phyloP scores from a whole-genome alignment of 495 filamentous ascomycete genomes.

The Daldinia vernicosa region DNA sequence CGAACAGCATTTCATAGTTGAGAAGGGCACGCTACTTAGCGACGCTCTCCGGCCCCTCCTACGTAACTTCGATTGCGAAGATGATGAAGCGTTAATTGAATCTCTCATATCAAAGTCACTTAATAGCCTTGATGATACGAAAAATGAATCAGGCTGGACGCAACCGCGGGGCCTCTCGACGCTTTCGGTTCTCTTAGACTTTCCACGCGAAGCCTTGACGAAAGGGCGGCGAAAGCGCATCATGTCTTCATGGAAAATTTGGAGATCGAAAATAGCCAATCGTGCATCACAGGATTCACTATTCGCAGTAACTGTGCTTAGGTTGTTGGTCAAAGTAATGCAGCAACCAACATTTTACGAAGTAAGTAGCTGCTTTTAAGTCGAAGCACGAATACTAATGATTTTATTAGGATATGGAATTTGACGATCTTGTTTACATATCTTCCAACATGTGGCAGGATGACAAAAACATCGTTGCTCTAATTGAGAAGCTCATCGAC shows the following conservation, averaged over 20 bases:
- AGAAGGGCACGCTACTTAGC: conserved; percentile 8
- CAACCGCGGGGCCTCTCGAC: conserved; percentile 29
- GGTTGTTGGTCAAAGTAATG: conserved; percentile 59
- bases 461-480: conserved; percentile 11
- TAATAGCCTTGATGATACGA: conserved; percentile 33
- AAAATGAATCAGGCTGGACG: conserved; percentile 39
- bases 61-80: conserved; percentile 40
- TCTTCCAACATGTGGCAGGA: conserved; percentile 33
- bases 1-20: conserved; percentile 12
- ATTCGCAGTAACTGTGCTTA: conserved; percentile 47
- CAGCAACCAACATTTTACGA: conserved; percentile 59
- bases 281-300: conserved; percentile 27
- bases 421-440: conserved; percentile 47
- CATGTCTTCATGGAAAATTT: conserved; percentile 48
- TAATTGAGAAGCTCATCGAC: conserved; percentile 41
- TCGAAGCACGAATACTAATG: conserved; percentile 21
- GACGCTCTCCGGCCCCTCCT: conserved; percentile 30
- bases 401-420: conserved; percentile 47
- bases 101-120: conserved; percentile 39
- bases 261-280: conserved; percentile 29
- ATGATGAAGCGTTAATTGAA: conserved; percentile 44
- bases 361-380: conserved; percentile 38
- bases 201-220: conserved; percentile 40
- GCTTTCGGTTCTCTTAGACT: conserved; percentile 30
- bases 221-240: conserved; percentile 51